These are phyloP conservation scores for Leccinum fuscescens DNA, from an alignment of 1,284 basidiomycete genomes.

Conservation along the genomic window DNA sequence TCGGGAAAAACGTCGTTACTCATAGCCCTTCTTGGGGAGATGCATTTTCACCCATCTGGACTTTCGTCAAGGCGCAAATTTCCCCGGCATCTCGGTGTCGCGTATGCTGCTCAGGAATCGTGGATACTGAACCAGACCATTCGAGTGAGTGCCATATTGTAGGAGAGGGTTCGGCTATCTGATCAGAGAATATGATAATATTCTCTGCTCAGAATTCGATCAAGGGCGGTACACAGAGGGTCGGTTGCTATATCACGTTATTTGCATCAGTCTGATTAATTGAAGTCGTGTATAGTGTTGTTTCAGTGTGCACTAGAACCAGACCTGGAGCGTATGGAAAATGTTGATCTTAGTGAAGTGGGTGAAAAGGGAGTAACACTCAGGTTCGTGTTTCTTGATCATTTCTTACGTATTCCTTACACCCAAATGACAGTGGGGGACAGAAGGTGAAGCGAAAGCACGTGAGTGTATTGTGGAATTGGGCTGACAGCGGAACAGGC, in stretches of 20 bases:
- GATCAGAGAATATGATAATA: slow-evolving; percentile 7
- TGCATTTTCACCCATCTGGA: slow-evolving; percentile 10
- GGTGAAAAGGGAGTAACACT: slow-evolving; percentile 33
- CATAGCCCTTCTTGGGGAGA: slow-evolving; percentile 53
- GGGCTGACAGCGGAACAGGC: slow-evolving; percentile 23
- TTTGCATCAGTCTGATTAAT: background rate
- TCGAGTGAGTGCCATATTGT: slow-evolving; percentile 23
- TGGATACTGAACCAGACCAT: slow-evolving; percentile 59
- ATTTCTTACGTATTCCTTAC: background rate
- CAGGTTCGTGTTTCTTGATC: slow-evolving; percentile 9
- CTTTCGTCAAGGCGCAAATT: slow-evolving; percentile 45
- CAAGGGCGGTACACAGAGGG: slow-evolving; percentile 9
- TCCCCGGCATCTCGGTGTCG: slow-evolving; percentile 54
- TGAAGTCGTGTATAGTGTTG: slow-evolving; percentile 38
- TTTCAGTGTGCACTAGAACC: slow-evolving; percentile 56
- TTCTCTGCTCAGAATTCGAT: background rate
- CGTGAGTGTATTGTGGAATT: too few relatives aligned
- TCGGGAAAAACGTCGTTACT: slow-evolving; percentile 51
- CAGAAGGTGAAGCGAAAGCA: slow-evolving; percentile 9
- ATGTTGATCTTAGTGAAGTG: slow-evolving; percentile 46
- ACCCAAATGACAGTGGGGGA: slow-evolving; percentile 2
- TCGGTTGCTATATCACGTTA: background rate
- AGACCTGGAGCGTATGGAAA: slow-evolving; percentile 57
- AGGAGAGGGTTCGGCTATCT: slow-evolving; percentile 24
- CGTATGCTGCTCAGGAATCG: slow-evolving; percentile 64